These are phyloP conservation scores for Dothiorella sarmentorum DNA, from an alignment of 2,329 filamentous ascomycete species.

Conservation along the genomic window DNA sequence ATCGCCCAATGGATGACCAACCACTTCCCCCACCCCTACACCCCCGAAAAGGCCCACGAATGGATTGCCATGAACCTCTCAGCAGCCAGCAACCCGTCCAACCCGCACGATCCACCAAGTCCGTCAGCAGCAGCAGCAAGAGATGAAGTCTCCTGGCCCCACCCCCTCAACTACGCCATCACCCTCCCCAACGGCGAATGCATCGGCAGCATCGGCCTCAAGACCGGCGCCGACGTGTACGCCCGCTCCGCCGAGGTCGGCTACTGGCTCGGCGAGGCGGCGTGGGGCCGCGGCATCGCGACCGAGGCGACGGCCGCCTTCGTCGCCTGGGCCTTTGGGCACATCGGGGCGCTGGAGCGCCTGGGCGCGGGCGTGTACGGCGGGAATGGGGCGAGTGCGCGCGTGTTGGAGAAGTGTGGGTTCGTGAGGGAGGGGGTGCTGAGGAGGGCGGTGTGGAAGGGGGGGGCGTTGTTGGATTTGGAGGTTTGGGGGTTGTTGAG, in stretches of 20 bases:
- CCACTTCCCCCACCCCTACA: conserved; percentile 41
- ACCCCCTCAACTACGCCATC: conserved; percentile 11
- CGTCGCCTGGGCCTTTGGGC: conserved; percentile 34
- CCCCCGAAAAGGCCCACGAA: conserved; percentile 26
- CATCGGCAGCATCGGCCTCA: conserved; percentile 40
- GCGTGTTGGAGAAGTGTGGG: conserved; percentile 37
- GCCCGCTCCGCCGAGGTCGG: conserved; percentile 40
- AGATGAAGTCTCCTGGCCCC: background rate
- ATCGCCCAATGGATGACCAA: conserved; percentile 37
- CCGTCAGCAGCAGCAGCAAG: background rate
- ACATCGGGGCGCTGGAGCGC: conserved; percentile 23
- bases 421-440: conserved; percentile 37
- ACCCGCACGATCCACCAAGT: conserved; percentile 19
- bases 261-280: conserved; percentile 41
- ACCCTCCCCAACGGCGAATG: conserved; percentile 20
- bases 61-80: conserved; percentile 37
- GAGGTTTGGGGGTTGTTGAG: conserved; percentile 36
- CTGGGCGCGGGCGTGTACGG: conserved; percentile 30
- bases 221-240: conserved; percentile 33
- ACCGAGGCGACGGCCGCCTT: conserved; percentile 33
- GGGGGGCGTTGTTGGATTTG: conserved; percentile 32
- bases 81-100: conserved; percentile 23
- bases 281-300: conserved; percentile 36
- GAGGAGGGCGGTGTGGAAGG: conserved; percentile 34
- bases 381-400: conserved; percentile 36